Percentiles rank a stretch among this genome's conserved stretches.
Evolutionary conservation across 1,284 basidiomycete genomes (phyloP).

Genomic region (Marasmius fiardii): DNA sequence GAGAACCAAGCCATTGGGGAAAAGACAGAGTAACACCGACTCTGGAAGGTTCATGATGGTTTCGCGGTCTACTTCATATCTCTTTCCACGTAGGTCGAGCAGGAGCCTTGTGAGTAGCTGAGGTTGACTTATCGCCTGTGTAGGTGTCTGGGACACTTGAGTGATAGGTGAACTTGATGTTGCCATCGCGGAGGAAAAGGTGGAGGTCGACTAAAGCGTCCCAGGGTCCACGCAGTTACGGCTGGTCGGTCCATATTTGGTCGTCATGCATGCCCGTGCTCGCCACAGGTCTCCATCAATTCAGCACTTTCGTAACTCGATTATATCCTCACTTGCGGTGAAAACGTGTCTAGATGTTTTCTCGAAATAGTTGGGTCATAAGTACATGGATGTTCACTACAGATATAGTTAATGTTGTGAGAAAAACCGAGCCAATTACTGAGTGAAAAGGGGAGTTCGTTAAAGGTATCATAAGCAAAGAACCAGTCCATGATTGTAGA

Average conservation of each 20-base stretch:
- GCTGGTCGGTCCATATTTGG: conserved; percentile 2
- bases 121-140: conserved; percentile 73
- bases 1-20: conserved; percentile 95
- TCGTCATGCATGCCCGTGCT: background rate
- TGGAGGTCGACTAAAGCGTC: background rate
- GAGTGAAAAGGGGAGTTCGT: background rate
- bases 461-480: conserved; percentile 4
- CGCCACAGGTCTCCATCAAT: background rate
- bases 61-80: conserved; percentile 96
- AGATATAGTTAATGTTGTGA: conserved; percentile 1
- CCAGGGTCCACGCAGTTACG: background rate
- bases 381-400: conserved; percentile 5
- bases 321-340: too few relatives aligned
- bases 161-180: conserved; percentile 79
- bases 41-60: conserved; percentile 98
- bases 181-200: conserved; percentile 16
- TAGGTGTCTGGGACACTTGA: conserved; percentile 74
- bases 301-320: too few relatives aligned
- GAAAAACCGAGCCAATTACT: background rate
- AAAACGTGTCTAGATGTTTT: background rate
- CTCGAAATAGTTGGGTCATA: background rate
- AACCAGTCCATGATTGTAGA: background rate
- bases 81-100: conserved; percentile 87
- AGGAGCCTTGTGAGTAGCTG: conserved; percentile 84
- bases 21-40: conserved; percentile 93